Percentiles rank a stretch among this genome's conserved stretches.
These are phyloP conservation scores for Litsea cubeba DNA, from an alignment of 164 flowering plant species.

Conservation along the genomic window DNA sequence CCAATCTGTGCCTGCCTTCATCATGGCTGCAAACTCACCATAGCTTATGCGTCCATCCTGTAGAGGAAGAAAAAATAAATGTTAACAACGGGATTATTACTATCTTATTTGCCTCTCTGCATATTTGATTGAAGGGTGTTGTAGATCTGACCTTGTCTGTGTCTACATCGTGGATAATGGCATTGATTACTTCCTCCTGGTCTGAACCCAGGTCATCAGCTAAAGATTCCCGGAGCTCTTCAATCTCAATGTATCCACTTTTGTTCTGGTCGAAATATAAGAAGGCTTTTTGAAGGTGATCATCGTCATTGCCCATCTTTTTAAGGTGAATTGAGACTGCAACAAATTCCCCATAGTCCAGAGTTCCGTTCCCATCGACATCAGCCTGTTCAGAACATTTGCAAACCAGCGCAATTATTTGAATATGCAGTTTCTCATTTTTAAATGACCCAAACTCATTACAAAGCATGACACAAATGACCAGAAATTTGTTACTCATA, in stretches of 20 bases:
- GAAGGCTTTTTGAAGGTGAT: constrained; percentile 80
- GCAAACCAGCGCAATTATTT: no score
- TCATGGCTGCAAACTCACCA: constrained; percentile 73
- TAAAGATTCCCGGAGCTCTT: constrained; percentile 68
- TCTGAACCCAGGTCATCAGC: constrained; percentile 62
- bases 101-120: background rate
- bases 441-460: no score
- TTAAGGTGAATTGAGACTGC: constrained; percentile 78
- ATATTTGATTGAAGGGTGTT: background rate
- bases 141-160: constrained; percentile 72
- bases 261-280: constrained; percentile 58
- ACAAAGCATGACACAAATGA: no score
- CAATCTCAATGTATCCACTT: constrained; percentile 77
- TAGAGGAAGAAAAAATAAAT: background rate
- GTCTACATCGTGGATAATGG: constrained; percentile 83
- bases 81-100: background rate
- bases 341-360: constrained; percentile 77
- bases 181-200: constrained; percentile 72
- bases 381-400: constrained; percentile 54
- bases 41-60: constrained; percentile 87
- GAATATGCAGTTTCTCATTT: no score
- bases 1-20: constrained; percentile 94
- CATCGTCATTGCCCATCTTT: constrained; percentile 70
- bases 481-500: no score
- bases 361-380: constrained; percentile 66